phyloP scores from a whole-genome alignment of 2,329 filamentous ascomycete genomes.

The Aspergillus aculeatus region DNA sequence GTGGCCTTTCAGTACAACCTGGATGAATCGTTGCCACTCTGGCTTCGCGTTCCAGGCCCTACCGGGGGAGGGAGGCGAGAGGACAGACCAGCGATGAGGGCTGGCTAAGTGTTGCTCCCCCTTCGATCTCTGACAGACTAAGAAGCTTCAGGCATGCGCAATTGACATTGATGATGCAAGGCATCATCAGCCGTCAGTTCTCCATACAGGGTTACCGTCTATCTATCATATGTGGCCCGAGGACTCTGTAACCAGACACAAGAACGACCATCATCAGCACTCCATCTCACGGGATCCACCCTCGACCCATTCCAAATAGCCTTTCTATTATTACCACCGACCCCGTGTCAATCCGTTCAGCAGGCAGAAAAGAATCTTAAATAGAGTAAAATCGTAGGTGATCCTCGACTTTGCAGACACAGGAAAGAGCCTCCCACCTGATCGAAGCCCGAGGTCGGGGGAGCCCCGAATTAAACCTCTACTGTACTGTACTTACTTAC shows the following conservation, averaged over 20 bases:
- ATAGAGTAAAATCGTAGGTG: not conserved
- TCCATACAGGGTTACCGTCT: not conserved
- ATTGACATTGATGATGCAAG: not conserved
- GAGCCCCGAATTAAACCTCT: not conserved
- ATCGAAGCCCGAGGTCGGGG: not conserved
- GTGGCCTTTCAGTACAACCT: not conserved
- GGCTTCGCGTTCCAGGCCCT: not conserved
- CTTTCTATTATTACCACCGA: not conserved
- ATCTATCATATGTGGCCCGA: slow-evolving; percentile 5
- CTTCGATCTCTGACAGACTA: not conserved
- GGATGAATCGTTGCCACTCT: not conserved
- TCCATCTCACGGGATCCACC: not conserved
- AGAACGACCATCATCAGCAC: not conserved
- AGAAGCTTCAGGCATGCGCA: not conserved
- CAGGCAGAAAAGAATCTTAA: not conserved
- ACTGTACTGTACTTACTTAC: not conserved
- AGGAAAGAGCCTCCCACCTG: not conserved
- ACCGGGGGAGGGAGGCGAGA: not conserved
- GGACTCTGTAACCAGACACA: not conserved
- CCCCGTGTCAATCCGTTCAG: not conserved
- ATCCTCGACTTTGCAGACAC: not conserved
- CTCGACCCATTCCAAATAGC: not conserved
- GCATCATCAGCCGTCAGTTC: not conserved
- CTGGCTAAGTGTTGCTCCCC: not conserved
- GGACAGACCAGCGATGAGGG: not conserved